A percentile compares a stretch with the other conserved stretches of the same genome.
These are phyloP conservation scores for Sugiyamaella boreocaroliniensis DNA, from an alignment of 805 yeast genomes.

Conservation along the genomic window DNA sequence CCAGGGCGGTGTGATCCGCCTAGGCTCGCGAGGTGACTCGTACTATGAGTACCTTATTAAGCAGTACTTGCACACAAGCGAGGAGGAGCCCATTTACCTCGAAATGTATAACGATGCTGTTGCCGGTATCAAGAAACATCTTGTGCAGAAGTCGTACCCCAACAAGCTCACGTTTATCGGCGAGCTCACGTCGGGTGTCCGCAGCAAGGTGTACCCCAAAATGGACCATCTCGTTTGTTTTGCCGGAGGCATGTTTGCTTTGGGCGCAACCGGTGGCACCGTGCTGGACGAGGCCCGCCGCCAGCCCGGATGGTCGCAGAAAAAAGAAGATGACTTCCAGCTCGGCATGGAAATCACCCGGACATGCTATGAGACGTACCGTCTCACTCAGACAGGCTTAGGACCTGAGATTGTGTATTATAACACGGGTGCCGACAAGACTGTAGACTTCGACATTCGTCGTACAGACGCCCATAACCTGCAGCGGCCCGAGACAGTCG, in stretches of 20 bases:
- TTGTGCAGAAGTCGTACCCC: conserved; percentile 57
- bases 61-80: conserved; percentile 73
- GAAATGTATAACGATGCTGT: conserved; percentile 73
- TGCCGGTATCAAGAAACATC: conserved; percentile 64
- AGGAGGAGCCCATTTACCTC: conserved; percentile 52
- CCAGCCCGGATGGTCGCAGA: conserved; percentile 46
- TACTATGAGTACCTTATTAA: conserved; percentile 84
- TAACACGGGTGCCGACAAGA: conserved; percentile 44
- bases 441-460: conserved; percentile 65
- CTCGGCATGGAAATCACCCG: conserved; percentile 69
- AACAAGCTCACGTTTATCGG: conserved; percentile 63
- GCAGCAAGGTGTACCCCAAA: conserved; percentile 53
- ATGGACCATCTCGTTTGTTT: conserved; percentile 94
- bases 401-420: conserved; percentile 87
- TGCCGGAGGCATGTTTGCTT: conserved; percentile 79
- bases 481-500: conserved; percentile 93
- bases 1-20: conserved; percentile 57
- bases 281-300: conserved; percentile 49
- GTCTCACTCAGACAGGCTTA: conserved; percentile 65
- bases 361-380: conserved; percentile 81
- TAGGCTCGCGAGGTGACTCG: conserved; percentile 91
- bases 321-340: conserved; percentile 54
- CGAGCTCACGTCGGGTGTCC: conserved; percentile 66
- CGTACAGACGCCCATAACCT: conserved; percentile 72
- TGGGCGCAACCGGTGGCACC: conserved; percentile 81